Conservation (phyloP, 306 rosid species). For the Citrullus amarus region DNA sequence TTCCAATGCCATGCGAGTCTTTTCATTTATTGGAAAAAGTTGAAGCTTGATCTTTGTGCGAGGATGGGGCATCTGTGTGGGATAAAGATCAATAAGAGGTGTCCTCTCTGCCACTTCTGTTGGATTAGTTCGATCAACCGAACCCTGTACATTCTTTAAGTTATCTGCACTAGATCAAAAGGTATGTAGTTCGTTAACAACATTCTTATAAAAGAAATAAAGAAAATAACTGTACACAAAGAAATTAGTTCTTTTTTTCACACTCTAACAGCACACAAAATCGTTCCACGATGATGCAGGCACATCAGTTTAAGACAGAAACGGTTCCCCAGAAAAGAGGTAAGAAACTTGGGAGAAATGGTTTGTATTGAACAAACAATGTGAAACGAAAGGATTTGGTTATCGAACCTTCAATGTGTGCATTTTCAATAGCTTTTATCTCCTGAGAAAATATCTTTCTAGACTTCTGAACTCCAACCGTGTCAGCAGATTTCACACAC, state of each 20-base stretch:
- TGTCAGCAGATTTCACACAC: background rate
- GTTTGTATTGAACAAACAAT: background rate
- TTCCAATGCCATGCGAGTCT: constrained; percentile 47
- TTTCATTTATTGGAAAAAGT: constrained; percentile 67
- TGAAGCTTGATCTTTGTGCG: constrained; percentile 56
- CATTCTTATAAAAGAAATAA: background rate
- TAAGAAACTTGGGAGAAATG: background rate
- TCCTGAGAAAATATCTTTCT: background rate
- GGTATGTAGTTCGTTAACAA: constrained; percentile 10
- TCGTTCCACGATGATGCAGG: background rate
- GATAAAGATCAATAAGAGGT: constrained; percentile 18
- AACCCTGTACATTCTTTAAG: constrained; percentile 8
- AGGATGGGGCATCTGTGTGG: constrained; percentile 27
- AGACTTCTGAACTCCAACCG: background rate
- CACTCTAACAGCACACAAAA: background rate
- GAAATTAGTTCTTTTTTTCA: background rate
- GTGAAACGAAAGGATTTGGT: background rate
- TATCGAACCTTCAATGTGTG: background rate
- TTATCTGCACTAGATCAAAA: constrained; percentile 16
- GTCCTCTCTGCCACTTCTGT: constrained; percentile 11
- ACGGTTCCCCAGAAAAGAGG: background rate
- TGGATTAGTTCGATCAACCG: background rate
- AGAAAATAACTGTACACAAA: background rate
- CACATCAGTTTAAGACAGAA: background rate
- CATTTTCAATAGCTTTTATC: background rate